phyloP scores from a whole-genome alignment of 2,329 filamentous ascomycete species.

The Acrodontium crateriforme region DNA sequence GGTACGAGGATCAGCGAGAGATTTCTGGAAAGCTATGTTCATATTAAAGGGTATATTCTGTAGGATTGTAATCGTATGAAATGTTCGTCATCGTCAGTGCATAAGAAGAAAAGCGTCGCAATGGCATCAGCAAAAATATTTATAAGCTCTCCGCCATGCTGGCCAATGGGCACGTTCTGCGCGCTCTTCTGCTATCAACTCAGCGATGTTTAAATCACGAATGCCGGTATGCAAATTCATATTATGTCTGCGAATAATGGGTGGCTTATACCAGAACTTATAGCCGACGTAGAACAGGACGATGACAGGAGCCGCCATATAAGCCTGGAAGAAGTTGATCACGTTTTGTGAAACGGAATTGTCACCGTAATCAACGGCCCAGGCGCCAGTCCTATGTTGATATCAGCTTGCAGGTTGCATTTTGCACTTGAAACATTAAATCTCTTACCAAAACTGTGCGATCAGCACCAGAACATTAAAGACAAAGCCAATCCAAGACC shows the following conservation, averaged over 20 bases:
- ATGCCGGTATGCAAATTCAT: constrained; percentile 84
- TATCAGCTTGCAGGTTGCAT: constrained; percentile 60
- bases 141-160: constrained; percentile 35
- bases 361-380: constrained; percentile 42
- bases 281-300: constrained; percentile 40
- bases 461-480: constrained; percentile 65
- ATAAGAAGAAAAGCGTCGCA: too few species aligned
- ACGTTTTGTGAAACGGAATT: constrained; percentile 25
- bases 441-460: constrained; percentile 62
- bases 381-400: constrained; percentile 58
- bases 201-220: constrained; percentile 67
- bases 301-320: constrained; percentile 24
- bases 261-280: constrained; percentile 60
- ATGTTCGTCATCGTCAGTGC: too few species aligned
- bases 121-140: constrained; percentile 34
- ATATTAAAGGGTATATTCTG: too few species aligned
- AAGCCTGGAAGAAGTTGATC: constrained; percentile 18
- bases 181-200: constrained; percentile 64
- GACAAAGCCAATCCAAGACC: constrained; percentile 65
- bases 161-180: constrained; percentile 50
- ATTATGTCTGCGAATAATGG: constrained; percentile 51
- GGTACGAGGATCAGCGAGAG: too few species aligned
- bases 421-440: too few species aligned
- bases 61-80: too few species aligned
- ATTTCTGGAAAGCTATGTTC: too few species aligned